Evolutionary conservation across 495 filamentous ascomycete species (phyloP), one percentile per base, ranked within the genome.

Genomic region (Penicillium goetzii): DNA sequence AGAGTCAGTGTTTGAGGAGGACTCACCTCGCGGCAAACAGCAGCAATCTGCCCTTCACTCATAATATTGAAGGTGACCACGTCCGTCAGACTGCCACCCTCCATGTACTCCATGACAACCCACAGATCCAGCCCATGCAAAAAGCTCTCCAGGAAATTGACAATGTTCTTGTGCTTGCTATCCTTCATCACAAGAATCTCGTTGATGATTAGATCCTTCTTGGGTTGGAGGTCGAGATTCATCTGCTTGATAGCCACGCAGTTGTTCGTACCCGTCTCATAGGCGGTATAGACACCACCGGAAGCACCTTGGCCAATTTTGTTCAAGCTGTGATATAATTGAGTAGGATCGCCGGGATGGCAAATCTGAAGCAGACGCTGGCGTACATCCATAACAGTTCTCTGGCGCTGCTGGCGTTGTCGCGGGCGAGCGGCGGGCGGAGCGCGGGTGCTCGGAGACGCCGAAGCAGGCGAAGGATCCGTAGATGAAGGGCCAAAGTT

Each of bases 51-150:
- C 10, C 90, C 91, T 73, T 99, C 95, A 21, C 88, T 91, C 95
- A 99, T 98, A 62, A 97, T 95, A 75, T 99, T 99, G 77, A 95
- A 98, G 12, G 94, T 98, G 40, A 99, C 95, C 28, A 99, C 95
- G 77, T 99, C 95, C 2, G 95, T 99, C 74, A 99, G 78, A 79
- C 92, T 97, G 36, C 95, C 95, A 51, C 95, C 95, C 73, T 99
- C 95, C 95, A 99, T 99, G 67, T 92, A 99, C 74, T 99, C 95
- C 95, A 99, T 99, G 30, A 98, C 92, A 14, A 99, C 95, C 95
- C 95, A 99, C 43, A 99, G 77, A 73, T 99, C 95, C 21, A 94
- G 87, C 4, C 85, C 84, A 40, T 93, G 89, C 23, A 99, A 81
- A 74, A 90, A 98, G 73, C 93, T 97, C 80, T 97, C 95, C 78